phyloP scores from a whole-genome alignment of 2,329 filamentous ascomycete genomes.

The Beauveria australis region DNA sequence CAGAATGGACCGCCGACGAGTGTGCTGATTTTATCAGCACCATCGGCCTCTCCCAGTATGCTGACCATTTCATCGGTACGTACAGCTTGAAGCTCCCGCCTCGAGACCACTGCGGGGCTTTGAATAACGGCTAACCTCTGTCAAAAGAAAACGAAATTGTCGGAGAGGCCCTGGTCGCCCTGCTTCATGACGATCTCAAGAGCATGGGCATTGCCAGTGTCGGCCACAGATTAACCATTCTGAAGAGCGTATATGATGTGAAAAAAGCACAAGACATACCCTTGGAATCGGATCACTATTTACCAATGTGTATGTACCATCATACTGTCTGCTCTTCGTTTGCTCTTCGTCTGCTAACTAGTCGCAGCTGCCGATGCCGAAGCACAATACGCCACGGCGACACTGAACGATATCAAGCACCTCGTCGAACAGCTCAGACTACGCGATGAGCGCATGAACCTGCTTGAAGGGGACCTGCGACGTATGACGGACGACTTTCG shows the following conservation, averaged over 20 bases:
- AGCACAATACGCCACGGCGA: slow-evolving; percentile 76
- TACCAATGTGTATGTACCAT: slow-evolving; percentile 68
- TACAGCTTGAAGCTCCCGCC: slow-evolving; percentile 15
- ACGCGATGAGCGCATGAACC: slow-evolving; percentile 81
- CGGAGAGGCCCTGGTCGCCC: slow-evolving; percentile 78
- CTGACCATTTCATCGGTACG: slow-evolving; percentile 74
- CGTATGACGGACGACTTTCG: slow-evolving; percentile 82
- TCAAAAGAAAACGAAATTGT: slow-evolving; percentile 81
- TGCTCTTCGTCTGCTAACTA: not conserved
- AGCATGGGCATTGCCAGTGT: slow-evolving; percentile 91
- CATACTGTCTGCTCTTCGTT: not conserved
- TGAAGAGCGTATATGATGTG: slow-evolving; percentile 93
- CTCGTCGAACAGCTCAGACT: slow-evolving; percentile 83
- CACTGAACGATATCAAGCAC: slow-evolving; percentile 85
- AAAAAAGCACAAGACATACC: slow-evolving; percentile 91
- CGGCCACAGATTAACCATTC: slow-evolving; percentile 85
- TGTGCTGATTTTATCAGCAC: slow-evolving; percentile 80
- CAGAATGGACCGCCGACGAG: slow-evolving; percentile 77
- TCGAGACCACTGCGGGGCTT: not conserved
- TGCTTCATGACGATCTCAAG: slow-evolving; percentile 89
- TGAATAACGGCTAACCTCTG: not conserved
- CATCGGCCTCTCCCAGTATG: slow-evolving; percentile 75
- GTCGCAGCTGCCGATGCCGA: slow-evolving; percentile 75
- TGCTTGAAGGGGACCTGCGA: slow-evolving; percentile 75
- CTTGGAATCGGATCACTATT: slow-evolving; percentile 86